phyloP scores from a whole-genome alignment of 208 protist genomes.

The Endotrypanum monterogeii region DNA sequence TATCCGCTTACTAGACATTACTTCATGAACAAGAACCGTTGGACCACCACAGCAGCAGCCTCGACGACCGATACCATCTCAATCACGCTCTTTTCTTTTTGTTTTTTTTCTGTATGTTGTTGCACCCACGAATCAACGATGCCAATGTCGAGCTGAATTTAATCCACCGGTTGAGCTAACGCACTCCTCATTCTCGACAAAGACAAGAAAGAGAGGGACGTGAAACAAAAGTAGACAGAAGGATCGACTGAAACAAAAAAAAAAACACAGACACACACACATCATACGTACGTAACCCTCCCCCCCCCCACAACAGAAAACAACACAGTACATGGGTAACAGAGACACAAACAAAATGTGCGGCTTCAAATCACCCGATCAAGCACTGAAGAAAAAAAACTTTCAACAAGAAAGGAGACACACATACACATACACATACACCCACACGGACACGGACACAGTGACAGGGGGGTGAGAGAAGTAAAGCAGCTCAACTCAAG shows the following conservation, averaged over 20 bases:
- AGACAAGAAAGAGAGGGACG: slow-evolving; percentile 2
- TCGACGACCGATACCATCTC: neutral
- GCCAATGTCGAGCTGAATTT: neutral
- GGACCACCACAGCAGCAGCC: neutral
- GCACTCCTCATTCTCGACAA: neutral
- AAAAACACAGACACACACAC: no score
- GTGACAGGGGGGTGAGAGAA: neutral
- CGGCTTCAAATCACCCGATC: neutral
- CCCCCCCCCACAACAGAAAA: no score
- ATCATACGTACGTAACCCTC: neutral
- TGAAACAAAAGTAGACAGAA: neutral
- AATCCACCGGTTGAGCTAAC: neutral
- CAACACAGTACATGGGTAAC: neutral
- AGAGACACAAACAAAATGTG: neutral
- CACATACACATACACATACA: slow-evolving; percentile 1
- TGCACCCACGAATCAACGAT: neutral
- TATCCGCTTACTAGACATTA: neutral
- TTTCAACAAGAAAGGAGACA: neutral
- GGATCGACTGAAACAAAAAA: neutral
- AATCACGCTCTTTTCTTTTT: no score
- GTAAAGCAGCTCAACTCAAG: neutral
- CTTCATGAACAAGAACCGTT: neutral
- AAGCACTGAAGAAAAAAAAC: neutral
- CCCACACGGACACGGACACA: neutral
- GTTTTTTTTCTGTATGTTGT: no score